Evolutionary conservation across 345 rosid species (phyloP).

Genomic region (Cardamine chenopodiifolia): DNA sequence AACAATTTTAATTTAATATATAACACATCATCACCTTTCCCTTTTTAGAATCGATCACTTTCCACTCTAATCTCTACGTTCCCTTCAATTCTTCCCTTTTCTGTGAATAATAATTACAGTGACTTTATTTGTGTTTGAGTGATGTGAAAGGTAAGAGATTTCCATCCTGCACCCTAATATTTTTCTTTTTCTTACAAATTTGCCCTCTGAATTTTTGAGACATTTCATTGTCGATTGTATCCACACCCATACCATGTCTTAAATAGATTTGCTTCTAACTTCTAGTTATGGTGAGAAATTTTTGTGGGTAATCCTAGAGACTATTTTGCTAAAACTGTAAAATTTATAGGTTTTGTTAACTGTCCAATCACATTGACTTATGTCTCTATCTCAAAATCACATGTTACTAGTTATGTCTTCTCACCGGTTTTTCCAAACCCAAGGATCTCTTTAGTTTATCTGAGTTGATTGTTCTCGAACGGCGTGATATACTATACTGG

Average conservation of each 20-base stretch:
- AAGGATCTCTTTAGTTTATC: conserved; percentile 32
- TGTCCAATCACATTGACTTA: conserved; percentile 41
- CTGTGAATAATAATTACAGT: conserved; percentile 26
- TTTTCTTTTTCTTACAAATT: background rate
- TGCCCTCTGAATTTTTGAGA: background rate
- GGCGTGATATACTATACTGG: conserved; percentile 1
- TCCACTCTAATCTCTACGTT: conserved; percentile 33
- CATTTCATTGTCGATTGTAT: conserved; percentile 14
- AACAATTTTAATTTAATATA: conserved; percentile 18
- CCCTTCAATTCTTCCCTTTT: conserved; percentile 36
- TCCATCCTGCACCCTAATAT: background rate
- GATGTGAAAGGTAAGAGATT: conserved; percentile 40
- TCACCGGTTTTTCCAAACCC: conserved; percentile 20
- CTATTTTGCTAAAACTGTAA: conserved; percentile 31
- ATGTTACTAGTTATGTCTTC: conserved; percentile 35
- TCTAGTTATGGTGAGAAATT: conserved; percentile 22
- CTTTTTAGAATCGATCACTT: conserved; percentile 38
- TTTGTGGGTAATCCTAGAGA: conserved; percentile 11
- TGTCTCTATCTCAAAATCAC: conserved; percentile 31
- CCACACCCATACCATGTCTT: conserved; percentile 17
- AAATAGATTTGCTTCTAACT: conserved; percentile 8
- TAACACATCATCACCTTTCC: conserved; percentile 39
- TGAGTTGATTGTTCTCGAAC: conserved; percentile 33
- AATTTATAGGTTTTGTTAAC: conserved; percentile 25
- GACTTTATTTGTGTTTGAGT: conserved; percentile 35